These are phyloP conservation scores for Venturia aucupariae DNA, from an alignment of 2,329 filamentous ascomycete genomes.

Conservation along the genomic window DNA sequence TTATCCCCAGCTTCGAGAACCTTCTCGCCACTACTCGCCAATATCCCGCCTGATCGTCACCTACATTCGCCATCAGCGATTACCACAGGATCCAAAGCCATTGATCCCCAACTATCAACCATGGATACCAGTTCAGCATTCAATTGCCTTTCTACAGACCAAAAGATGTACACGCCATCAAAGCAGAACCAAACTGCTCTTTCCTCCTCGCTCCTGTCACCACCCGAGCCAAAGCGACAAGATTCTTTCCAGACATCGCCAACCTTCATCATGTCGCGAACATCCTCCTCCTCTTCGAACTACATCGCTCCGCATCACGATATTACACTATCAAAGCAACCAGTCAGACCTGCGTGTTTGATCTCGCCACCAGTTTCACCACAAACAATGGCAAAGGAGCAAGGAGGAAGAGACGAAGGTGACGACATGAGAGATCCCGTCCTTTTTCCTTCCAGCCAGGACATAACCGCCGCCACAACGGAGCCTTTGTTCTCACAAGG, in stretches of 20 bases:
- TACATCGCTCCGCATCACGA: constrained; percentile 22
- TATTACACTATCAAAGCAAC: constrained; percentile 15
- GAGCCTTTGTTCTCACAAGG: constrained; percentile 11
- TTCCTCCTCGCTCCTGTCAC: constrained; percentile 28
- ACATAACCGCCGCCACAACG: background rate
- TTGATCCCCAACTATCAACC: background rate
- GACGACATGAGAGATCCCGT: constrained; percentile 14
- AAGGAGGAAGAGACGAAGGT: constrained; percentile 24
- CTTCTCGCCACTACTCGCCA: background rate
- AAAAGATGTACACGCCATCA: background rate
- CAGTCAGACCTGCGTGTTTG: constrained; percentile 16
- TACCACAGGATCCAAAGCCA: background rate
- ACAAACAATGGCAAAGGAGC: constrained; percentile 29
- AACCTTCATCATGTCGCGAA: constrained; percentile 19
- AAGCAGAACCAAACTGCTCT: background rate
- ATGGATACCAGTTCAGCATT: constrained; percentile 2
- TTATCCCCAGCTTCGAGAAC: background rate
- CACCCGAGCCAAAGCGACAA: constrained; percentile 30
- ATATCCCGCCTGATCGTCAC: background rate
- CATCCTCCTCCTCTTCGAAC: constrained; percentile 23
- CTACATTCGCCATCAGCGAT: background rate
- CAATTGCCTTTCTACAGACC: background rate
- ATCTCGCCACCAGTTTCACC: constrained; percentile 32
- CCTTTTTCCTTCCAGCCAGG: constrained; percentile 11
- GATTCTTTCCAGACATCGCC: constrained; percentile 30